These are phyloP conservation scores for Polyporus arcularius DNA, from an alignment of 768 basidiomycete species.

Conservation along the genomic window DNA sequence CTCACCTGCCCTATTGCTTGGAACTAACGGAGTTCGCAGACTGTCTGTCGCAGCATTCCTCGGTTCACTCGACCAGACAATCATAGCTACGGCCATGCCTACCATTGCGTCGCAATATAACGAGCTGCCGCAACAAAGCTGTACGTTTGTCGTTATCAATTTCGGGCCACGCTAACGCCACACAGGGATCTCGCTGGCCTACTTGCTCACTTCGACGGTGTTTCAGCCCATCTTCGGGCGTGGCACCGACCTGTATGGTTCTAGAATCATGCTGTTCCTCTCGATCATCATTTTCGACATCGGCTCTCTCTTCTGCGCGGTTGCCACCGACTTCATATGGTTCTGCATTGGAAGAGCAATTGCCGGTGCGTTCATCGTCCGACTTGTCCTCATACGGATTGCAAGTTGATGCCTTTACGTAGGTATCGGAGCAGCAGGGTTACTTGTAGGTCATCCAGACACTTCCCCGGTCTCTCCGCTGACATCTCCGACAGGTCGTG, in stretches of 20 bases:
- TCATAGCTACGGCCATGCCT: conserved; percentile 6
- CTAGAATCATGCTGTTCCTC: conserved; percentile 2
- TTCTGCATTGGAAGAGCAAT: conserved; percentile 3
- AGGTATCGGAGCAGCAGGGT: conserved; percentile 7
- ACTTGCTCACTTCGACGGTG: conserved; percentile 7
- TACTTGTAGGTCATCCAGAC: not conserved
- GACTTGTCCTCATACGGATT: not conserved
- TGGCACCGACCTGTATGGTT: conserved; percentile 4
- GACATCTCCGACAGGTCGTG: not conserved
- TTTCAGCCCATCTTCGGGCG: conserved; percentile 12
- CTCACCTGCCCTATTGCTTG: not conserved
- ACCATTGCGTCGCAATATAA: conserved; percentile 3
- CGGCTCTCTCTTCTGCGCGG: conserved; percentile 1
- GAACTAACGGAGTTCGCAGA: not conserved
- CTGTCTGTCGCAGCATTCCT: conserved; percentile 38
- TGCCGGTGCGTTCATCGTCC: not conserved
- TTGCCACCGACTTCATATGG: conserved; percentile 4
- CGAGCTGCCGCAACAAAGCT: conserved; percentile 1
- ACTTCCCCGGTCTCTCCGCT: not conserved
- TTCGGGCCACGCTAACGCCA: not conserved
- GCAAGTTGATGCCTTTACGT: not conserved
- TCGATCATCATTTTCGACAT: conserved; percentile 5
- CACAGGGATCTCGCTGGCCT: conserved; percentile 4
- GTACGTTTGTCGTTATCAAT: not conserved
- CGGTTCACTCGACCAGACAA: conserved; percentile 10